phyloP scores from a whole-genome alignment of 1,284 basidiomycete species.

The Macrocystidia cucumis region DNA sequence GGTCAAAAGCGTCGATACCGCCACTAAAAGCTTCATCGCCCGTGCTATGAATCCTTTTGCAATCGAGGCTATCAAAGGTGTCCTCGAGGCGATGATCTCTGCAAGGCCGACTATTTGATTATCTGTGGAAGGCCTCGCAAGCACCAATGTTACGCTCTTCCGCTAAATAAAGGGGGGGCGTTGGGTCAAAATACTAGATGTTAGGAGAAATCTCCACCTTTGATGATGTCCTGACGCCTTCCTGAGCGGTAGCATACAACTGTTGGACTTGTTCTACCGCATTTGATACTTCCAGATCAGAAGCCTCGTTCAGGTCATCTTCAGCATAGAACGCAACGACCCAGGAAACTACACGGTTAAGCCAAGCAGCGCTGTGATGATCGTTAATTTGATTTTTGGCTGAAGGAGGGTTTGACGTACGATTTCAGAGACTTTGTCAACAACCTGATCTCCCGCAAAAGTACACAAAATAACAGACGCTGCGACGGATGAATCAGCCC shows the following conservation, averaged over 20 bases:
- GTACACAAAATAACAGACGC: constrained; percentile 44
- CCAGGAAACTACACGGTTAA: constrained; percentile 47
- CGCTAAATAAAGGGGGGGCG: no score
- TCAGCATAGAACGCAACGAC: constrained; percentile 29
- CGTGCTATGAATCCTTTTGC: constrained; percentile 36
- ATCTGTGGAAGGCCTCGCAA: no score
- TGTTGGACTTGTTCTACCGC: constrained; percentile 36
- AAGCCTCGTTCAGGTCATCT: constrained; percentile 25
- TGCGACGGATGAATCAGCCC: constrained; percentile 43
- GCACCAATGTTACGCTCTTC: no score
- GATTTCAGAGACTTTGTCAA: constrained; percentile 51
- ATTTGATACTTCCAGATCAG: constrained; percentile 34
- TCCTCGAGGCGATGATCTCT: constrained; percentile 25
- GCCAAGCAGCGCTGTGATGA: constrained; percentile 46
- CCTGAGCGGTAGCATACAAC: constrained; percentile 42
- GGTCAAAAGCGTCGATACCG: constrained; percentile 45
- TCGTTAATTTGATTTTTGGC: background rate
- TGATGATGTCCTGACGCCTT: constrained; percentile 30
- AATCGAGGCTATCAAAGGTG: constrained; percentile 32
- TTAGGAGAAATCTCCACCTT: no score
- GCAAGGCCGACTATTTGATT: no score
- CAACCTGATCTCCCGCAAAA: constrained; percentile 57
- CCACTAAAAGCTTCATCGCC: constrained; percentile 50
- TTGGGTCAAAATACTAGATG: no score
- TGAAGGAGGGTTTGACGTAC: constrained; percentile 30